Conservation (phyloP, 305 asterid species). For the Fraxinus nigra region DNA sequence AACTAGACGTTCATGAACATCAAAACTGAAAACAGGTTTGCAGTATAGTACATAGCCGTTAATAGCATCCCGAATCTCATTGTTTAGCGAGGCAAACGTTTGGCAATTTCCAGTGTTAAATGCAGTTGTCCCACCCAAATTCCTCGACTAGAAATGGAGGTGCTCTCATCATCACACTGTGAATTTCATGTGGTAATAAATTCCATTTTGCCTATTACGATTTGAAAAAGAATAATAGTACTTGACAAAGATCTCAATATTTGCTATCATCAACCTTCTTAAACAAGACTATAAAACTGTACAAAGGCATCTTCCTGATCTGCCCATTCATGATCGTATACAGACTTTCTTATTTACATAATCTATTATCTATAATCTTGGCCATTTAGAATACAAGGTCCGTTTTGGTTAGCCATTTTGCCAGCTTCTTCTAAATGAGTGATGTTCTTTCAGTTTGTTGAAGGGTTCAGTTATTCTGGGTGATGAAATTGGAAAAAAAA, state of each 20-base stretch:
- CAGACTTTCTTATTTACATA: neutral
- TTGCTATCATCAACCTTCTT: neutral
- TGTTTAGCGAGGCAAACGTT: neutral
- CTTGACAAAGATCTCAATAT: neutral
- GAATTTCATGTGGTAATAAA: neutral
- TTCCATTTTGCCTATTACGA: neutral
- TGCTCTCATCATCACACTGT: neutral
- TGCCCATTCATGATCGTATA: neutral
- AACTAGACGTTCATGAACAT: neutral
- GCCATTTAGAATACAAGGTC: neutral
- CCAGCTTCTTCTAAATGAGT: neutral
- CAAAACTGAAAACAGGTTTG: neutral
- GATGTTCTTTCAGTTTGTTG: neutral
- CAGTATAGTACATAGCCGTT: neutral
- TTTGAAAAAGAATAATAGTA: neutral
- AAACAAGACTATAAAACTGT: neutral
- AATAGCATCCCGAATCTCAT: neutral
- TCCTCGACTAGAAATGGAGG: neutral
- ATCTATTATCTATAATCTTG: neutral
- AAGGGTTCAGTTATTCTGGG: neutral
- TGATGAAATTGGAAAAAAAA: neutral
- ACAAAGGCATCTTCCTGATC: neutral
- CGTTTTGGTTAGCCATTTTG: neutral
- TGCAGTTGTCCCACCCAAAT: neutral
- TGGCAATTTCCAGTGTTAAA: neutral